Evolutionary conservation across 78 protist species (phyloP), one percentile per base, ranked within the genome.

Genomic region (Dictyostelium purpureum): DNA sequence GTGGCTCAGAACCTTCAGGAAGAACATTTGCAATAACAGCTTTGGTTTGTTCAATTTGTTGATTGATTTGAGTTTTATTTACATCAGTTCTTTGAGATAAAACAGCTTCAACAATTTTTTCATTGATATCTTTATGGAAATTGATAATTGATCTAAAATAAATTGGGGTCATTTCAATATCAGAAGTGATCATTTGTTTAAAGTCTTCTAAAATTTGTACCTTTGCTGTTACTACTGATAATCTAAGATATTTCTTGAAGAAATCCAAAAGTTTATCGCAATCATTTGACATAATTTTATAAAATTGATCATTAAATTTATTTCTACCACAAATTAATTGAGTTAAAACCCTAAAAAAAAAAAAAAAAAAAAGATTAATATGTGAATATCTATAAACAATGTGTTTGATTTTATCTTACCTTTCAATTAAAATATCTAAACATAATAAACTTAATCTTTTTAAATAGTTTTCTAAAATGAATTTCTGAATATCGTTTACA

Each of bases 351-450:
- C 90, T 82, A 3, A 19, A 37, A 21, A 43, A 28, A 35, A 47
- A 31, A 16, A 16, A n/a, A 47, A 14, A 73, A 18, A 0, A 18
- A 37, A 1, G 4, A 69, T 69, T 38, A 6, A 10, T 31, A 69
- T 69, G 2, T 9, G 1, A 42, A 69, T 31, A 49, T 28, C 5
- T 47, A 47, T 47, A 6, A 47, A 47, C 26, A 26, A 47, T 28
- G 43, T 12, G 43, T 71, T 4, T 26, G 43, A 47, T 47, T 47
- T 49, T 28, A 47, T 28, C 71, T 35, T 70, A 82, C 90, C 42
- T n/a, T 61, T 83, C 91, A 73, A 83, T 83, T 56, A 83, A 73
- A 16, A 73, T 83, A 61, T 83, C 91, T n/a, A 83, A 59, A 70
- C 79, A 83, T 56, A 73, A 43, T 40, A 83, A 26, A 19, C 82